Conservation (phyloP, 2,329 filamentous ascomycete species). For the Dactylella cylindrospora region DNA sequence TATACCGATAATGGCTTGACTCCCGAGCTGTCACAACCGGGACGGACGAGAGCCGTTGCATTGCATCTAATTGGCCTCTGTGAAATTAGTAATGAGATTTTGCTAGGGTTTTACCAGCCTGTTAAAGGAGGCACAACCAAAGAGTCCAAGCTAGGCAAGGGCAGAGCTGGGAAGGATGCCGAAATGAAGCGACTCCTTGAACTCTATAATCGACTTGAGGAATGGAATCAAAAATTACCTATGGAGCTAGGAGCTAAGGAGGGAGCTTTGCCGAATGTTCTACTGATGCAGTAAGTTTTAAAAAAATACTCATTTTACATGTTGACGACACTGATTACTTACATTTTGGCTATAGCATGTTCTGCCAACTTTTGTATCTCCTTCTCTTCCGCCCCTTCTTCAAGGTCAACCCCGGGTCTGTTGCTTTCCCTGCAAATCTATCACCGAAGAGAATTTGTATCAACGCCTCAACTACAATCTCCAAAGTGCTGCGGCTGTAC, state of each 20-base stretch:
- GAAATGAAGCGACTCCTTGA: slow-evolving; percentile 93
- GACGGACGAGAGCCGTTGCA: slow-evolving; percentile 77
- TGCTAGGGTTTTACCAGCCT: slow-evolving; percentile 89
- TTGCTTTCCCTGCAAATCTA: slow-evolving; percentile 85
- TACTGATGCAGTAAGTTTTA: slow-evolving; percentile 77
- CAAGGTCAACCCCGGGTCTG: slow-evolving; percentile 71
- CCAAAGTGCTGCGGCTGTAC: slow-evolving; percentile 90
- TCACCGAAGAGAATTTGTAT: slow-evolving; percentile 90
- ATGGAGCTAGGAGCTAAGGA: slow-evolving; percentile 86
- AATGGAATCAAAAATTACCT: slow-evolving; percentile 82
- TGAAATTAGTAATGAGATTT: slow-evolving; percentile 88
- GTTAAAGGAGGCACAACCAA: slow-evolving; percentile 60
- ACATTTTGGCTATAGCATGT: slow-evolving; percentile 69
- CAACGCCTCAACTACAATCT: slow-evolving; percentile 83
- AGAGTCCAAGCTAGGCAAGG: slow-evolving; percentile 45
- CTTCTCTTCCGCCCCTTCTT: slow-evolving; percentile 94
- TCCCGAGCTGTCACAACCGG: slow-evolving; percentile 72
- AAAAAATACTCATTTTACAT: not conserved
- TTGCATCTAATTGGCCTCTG: slow-evolving; percentile 80
- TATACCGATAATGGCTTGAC: slow-evolving; percentile 82
- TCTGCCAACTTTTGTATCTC: slow-evolving; percentile 92
- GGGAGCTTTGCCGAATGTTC: slow-evolving; percentile 79
- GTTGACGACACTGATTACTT: slow-evolving; percentile 48
- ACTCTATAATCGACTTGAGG: slow-evolving; percentile 82
- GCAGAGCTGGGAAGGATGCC: slow-evolving; percentile 66